Evolutionary conservation across 2,329 filamentous ascomycete genomes (phyloP).

Genomic region (Colletotrichum sp.): DNA sequence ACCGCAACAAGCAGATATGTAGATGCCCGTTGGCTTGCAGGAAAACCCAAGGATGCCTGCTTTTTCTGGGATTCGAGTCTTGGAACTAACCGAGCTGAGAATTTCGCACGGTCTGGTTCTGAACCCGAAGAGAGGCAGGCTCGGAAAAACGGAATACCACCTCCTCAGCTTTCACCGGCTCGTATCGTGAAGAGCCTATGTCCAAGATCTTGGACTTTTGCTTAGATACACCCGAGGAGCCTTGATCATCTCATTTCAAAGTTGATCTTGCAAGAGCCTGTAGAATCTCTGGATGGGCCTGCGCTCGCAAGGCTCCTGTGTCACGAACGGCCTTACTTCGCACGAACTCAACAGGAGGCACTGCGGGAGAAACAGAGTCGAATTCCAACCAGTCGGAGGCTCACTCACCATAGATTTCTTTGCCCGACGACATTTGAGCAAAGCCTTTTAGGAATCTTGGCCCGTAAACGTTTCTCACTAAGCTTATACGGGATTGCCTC

Average conservation of each 20-base stretch:
- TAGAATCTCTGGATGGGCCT: background rate
- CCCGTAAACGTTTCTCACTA: background rate
- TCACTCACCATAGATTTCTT: background rate
- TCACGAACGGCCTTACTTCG: constrained; percentile 21
- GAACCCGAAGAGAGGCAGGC: background rate
- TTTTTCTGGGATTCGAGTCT: background rate
- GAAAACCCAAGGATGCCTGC: background rate
- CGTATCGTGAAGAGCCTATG: background rate
- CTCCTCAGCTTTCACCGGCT: background rate
- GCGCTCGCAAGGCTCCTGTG: background rate
- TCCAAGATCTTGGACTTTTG: background rate
- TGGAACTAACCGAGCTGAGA: background rate
- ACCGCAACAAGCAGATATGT: constrained; percentile 10
- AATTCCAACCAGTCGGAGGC: background rate
- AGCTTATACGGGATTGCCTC: background rate
- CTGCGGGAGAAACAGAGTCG: background rate
- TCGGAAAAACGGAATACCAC: background rate
- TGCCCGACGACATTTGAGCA: background rate
- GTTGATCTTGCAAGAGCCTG: background rate
- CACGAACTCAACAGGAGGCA: constrained; percentile 2
- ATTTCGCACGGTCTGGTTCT: background rate
- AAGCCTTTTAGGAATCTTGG: background rate
- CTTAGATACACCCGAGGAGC: background rate
- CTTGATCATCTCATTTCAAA: background rate
- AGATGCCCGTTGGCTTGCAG: constrained; percentile 15